Evolutionary conservation across 257 asterid genomes (phyloP).

Genomic region (Fraxinus quadrangulata): DNA sequence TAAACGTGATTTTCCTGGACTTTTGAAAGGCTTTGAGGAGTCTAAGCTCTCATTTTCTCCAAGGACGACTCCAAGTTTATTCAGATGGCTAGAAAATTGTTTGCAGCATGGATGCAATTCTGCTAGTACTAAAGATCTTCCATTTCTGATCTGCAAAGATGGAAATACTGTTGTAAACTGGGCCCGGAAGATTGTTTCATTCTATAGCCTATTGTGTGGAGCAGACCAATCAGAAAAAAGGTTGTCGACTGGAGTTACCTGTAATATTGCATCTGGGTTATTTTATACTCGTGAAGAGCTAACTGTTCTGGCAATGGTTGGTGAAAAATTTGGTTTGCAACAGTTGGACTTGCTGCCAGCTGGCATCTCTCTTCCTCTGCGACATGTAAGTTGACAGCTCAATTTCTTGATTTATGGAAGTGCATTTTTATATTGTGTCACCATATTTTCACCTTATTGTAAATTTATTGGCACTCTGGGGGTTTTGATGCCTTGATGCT

Average conservation of each 20-base stretch:
- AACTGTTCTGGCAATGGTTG: constrained; percentile 91
- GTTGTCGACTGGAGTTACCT: constrained; percentile 81
- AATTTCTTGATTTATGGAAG: neutral
- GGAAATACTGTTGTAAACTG: constrained; percentile 71
- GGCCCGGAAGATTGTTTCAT: constrained; percentile 85
- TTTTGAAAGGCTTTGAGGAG: constrained; percentile 44
- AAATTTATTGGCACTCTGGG: neutral
- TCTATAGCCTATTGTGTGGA: constrained; percentile 89
- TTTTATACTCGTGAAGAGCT: constrained; percentile 69
- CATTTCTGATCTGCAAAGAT: constrained; percentile 64
- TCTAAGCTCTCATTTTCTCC: constrained; percentile 35
- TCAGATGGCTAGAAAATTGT: constrained; percentile 91
- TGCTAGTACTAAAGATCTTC: constrained; percentile 69
- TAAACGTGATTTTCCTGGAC: constrained; percentile 79
- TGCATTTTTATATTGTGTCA: constrained; percentile 18
- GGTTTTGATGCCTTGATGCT: neutral
- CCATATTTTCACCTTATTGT: constrained; percentile 12
- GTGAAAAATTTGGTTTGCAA: constrained; percentile 88
- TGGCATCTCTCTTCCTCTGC: constrained; percentile 90
- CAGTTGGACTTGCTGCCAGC: constrained; percentile 91
- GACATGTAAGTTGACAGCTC: constrained; percentile 70
- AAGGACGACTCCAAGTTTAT: constrained; percentile 74
- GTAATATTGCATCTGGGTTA: constrained; percentile 70
- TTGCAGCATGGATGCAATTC: constrained; percentile 66
- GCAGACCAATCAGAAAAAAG: constrained; percentile 61